These are phyloP conservation scores for Mortierella sp. DNA, from an alignment of 371 early-diverging fungal genomes.

Conservation along the genomic window DNA sequence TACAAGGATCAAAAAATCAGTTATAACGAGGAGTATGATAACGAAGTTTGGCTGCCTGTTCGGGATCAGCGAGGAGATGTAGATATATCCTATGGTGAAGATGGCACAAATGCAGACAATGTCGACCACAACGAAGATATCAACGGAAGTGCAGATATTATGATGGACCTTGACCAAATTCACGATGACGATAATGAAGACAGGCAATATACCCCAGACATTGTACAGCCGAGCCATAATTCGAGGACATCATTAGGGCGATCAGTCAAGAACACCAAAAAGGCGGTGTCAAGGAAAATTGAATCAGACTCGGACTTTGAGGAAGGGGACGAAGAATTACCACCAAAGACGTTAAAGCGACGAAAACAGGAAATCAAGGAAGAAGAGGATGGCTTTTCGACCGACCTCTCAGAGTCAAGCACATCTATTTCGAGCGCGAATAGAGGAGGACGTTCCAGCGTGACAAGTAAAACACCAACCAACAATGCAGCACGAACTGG, in stretches of 20 bases:
- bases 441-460: background rate
- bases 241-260: background rate
- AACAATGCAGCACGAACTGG: background rate
- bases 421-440: background rate
- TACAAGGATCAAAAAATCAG: background rate
- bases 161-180: background rate
- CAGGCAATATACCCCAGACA: background rate
- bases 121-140: background rate
- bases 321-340: background rate
- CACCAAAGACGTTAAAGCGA: background rate
- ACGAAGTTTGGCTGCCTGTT: background rate
- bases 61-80: background rate
- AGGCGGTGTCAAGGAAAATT: background rate
- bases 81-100: background rate
- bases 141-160: background rate
- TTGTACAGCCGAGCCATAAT: background rate
- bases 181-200: background rate
- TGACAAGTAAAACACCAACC: background rate
- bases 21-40: background rate
- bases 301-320: background rate
- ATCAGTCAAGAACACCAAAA: background rate
- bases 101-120: background rate
- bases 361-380: background rate
- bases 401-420: conserved; percentile 6
- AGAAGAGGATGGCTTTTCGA: conserved; percentile 16